These are phyloP conservation scores for Clarireedia homoeocarpa DNA, from an alignment of 2,329 filamentous ascomycete species.

Conservation along the genomic window DNA sequence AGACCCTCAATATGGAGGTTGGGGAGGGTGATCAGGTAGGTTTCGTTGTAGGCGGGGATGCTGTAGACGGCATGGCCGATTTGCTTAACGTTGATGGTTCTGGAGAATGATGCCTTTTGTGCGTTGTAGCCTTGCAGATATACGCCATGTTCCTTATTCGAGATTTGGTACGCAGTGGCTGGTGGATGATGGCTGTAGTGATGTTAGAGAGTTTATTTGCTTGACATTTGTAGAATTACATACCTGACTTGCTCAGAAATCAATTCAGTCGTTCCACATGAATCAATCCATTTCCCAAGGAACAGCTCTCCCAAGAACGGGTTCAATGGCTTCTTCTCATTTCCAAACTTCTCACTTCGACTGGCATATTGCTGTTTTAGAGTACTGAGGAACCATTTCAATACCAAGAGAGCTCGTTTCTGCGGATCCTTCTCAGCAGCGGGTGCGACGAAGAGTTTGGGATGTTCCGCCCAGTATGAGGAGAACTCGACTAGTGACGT, in stretches of 20 bases:
- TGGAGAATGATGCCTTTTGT: conserved; percentile 90
- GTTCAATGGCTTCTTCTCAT: conserved; percentile 96
- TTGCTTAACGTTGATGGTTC: conserved; percentile 92
- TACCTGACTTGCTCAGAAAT: conserved; percentile 90
- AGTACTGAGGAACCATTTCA: conserved; percentile 93
- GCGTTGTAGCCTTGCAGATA: conserved; percentile 83
- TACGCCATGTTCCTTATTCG: conserved; percentile 77
- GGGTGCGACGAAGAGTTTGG: conserved; percentile 71
- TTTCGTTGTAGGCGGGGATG: conserved; percentile 48
- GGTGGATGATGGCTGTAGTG: conserved; percentile 73
- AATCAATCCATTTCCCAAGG: conserved; percentile 81
- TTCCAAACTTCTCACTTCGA: conserved; percentile 70
- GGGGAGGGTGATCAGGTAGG: conserved; percentile 86
- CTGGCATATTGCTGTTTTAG: conserved; percentile 77
- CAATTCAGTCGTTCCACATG: conserved; percentile 72
- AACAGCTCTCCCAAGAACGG: conserved; percentile 95
- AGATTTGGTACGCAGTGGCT: conserved; percentile 88
- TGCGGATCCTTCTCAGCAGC: conserved; percentile 70
- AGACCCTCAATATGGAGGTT: conserved; percentile 89
- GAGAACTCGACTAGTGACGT: conserved; percentile 76
- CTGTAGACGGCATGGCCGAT: conserved; percentile 82
- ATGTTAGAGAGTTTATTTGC: conserved; percentile 3
- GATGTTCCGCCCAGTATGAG: conserved; percentile 76
- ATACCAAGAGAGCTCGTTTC: conserved; percentile 77
- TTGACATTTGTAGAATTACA: conserved; percentile 6